Evolutionary conservation across 129 eudicot genomes (phyloP).

Genomic region (Pseudognaphalium luteoalbum): DNA sequence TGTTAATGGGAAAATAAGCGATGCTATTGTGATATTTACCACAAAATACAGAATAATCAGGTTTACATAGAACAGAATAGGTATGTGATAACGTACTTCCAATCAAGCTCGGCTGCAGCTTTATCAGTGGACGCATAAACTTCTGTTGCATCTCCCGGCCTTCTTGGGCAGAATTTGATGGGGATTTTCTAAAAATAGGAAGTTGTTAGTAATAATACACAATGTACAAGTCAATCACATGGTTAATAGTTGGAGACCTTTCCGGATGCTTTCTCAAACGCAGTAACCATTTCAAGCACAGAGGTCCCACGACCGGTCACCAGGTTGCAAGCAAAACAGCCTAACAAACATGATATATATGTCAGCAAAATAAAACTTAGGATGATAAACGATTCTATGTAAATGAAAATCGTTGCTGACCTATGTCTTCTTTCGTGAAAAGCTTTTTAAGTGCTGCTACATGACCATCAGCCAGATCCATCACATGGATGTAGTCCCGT

Average conservation of each 20-base stretch:
- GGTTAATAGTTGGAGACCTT: constrained; percentile 45
- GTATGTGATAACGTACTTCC: constrained; percentile 65
- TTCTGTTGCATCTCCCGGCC: constrained; percentile 95
- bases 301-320: constrained; percentile 91
- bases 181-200: constrained; percentile 70
- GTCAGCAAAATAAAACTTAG: constrained; percentile 8
- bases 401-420: constrained; percentile 41
- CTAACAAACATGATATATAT: constrained; percentile 34
- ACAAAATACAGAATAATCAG: not conserved
- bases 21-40: not conserved
- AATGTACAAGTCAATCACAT: constrained; percentile 5
- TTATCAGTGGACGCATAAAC: constrained; percentile 86
- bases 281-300: constrained; percentile 95
- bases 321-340: constrained; percentile 86
- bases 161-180: constrained; percentile 78
- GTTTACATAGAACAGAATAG: not conserved
- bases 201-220: constrained; percentile 15
- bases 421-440: constrained; percentile 56
- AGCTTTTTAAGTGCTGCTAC: constrained; percentile 87
- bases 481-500: constrained; percentile 95
- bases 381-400: not conserved
- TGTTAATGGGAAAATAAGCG: constrained; percentile 9
- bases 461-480: constrained; percentile 99
- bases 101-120: constrained; percentile 83
- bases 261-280: constrained; percentile 89